These are phyloP conservation scores for Mimosa pudica DNA, from an alignment of 306 rosid genomes.

Conservation along the genomic window DNA sequence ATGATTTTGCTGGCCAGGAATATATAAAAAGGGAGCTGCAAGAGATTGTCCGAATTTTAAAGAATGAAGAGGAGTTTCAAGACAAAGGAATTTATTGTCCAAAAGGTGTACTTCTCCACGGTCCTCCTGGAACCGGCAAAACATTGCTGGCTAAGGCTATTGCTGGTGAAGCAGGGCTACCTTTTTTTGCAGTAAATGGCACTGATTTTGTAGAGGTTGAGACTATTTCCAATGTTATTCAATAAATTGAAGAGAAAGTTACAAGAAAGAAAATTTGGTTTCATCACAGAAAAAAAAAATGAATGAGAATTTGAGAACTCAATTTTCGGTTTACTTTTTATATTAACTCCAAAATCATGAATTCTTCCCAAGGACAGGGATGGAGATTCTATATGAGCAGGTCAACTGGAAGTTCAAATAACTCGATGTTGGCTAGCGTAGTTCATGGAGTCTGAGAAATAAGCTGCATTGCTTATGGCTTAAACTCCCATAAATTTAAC, in stretches of 20 bases:
- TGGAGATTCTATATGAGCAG: conserved; percentile 6
- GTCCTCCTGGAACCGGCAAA: conserved; percentile 99
- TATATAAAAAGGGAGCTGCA: conserved; percentile 94
- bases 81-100: conserved; percentile 96
- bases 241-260: conserved; percentile 31
- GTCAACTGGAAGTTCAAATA: conserved; percentile 14
- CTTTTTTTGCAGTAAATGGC: conserved; percentile 96
- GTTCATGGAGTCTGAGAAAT: not conserved
- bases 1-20: conserved; percentile 99
- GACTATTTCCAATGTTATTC: conserved; percentile 36
- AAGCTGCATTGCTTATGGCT: not conserved
- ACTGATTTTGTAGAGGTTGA: conserved; percentile 97
- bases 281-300: not conserved
- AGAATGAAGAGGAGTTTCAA: conserved; percentile 90
- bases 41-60: conserved; percentile 91
- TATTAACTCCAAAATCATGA: conserved; percentile 35
- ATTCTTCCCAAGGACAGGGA: conserved; percentile 1
- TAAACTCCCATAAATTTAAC: not conserved
- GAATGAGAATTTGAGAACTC: conserved; percentile 24
- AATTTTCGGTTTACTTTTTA: conserved; percentile 22
- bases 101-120: conserved; percentile 96
- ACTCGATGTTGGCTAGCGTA: not conserved
- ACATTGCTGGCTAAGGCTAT: conserved; percentile 97
- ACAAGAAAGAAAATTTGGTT: not conserved
- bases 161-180: conserved; percentile 99